phyloP scores from a whole-genome alignment of 306 rosid species.

The Cucumis melo region DNA sequence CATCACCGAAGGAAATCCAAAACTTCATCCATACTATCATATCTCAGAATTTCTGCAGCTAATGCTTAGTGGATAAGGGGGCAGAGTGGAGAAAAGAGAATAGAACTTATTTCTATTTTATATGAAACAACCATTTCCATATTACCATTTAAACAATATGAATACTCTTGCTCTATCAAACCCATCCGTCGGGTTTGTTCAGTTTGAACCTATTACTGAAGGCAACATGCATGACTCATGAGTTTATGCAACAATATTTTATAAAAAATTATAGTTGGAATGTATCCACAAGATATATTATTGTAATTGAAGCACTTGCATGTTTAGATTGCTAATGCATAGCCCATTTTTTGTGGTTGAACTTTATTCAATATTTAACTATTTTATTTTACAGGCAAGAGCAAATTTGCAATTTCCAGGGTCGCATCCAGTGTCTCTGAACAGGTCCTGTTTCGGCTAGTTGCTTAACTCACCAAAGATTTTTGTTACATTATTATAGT shows the following conservation, averaged over 20 bases:
- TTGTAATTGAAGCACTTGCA: neutral
- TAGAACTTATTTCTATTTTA: too few relatives aligned
- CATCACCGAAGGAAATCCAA: too few relatives aligned
- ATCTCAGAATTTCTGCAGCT: too few relatives aligned
- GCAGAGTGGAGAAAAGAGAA: too few relatives aligned
- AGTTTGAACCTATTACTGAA: neutral
- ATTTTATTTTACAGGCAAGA: constrained; percentile 49
- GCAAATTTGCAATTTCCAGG: constrained; percentile 82
- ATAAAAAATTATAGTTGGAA: neutral
- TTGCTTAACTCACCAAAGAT: neutral
- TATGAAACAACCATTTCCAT: too few relatives aligned
- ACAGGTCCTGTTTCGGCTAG: constrained; percentile 36
- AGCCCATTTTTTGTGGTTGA: neutral
- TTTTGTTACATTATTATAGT: neutral
- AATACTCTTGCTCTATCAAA: too few relatives aligned
- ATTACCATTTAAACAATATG: too few relatives aligned
- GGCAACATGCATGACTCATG: neutral
- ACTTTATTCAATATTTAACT: neutral
- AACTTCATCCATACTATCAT: too few relatives aligned
- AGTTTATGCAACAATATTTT: neutral
- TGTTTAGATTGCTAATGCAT: neutral
- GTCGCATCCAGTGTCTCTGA: constrained; percentile 90
- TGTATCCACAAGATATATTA: neutral
- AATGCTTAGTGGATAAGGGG: too few relatives aligned
- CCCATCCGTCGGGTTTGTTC: neutral